A percentile compares a stretch with the other conserved stretches of the same genome.
These are phyloP conservation scores for Trichoderma sp. DNA, from an alignment of 2,329 filamentous ascomycete genomes.

Conservation along the genomic window DNA sequence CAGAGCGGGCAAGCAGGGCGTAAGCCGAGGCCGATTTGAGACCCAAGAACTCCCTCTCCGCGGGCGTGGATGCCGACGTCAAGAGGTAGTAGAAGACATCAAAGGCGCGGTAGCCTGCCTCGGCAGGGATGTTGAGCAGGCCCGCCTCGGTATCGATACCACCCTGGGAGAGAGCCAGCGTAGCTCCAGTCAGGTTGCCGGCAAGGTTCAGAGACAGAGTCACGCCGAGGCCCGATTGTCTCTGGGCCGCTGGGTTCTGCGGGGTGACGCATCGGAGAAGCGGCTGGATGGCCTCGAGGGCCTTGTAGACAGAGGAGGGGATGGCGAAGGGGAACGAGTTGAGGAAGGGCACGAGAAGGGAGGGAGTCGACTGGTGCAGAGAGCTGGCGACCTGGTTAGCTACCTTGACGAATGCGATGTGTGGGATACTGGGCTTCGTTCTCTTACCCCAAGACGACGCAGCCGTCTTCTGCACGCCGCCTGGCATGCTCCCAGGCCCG, in stretches of 20 bases:
- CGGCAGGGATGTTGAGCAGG: slow-evolving; percentile 75
- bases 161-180: slow-evolving; percentile 77
- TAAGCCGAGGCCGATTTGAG: slow-evolving; percentile 79
- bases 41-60: slow-evolving; percentile 85
- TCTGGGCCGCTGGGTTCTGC: slow-evolving; percentile 80
- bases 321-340: slow-evolving; percentile 77
- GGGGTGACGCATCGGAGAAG: slow-evolving; percentile 88
- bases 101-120: slow-evolving; percentile 86
- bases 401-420: background rate
- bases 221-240: slow-evolving; percentile 78
- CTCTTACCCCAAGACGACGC: slow-evolving; percentile 81
- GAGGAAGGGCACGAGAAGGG: slow-evolving; percentile 79
- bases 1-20: slow-evolving; percentile 75
- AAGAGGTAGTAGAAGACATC: slow-evolving; percentile 98
- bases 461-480: slow-evolving; percentile 91
- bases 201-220: slow-evolving; percentile 79
- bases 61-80: slow-evolving; percentile 83
- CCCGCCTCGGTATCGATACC: slow-evolving; percentile 84
- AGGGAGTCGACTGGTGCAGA: slow-evolving; percentile 85
- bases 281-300: slow-evolving; percentile 78
- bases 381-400: slow-evolving; percentile 59
- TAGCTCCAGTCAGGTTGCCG: slow-evolving; percentile 75
- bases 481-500: slow-evolving; percentile 96
- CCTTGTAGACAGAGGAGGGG: slow-evolving; percentile 73
- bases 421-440: background rate